Evolutionary conservation across 352 stramenopile species (phyloP), one percentile per base, ranked within the genome.

Genomic region (Phytophthora vignae): DNA sequence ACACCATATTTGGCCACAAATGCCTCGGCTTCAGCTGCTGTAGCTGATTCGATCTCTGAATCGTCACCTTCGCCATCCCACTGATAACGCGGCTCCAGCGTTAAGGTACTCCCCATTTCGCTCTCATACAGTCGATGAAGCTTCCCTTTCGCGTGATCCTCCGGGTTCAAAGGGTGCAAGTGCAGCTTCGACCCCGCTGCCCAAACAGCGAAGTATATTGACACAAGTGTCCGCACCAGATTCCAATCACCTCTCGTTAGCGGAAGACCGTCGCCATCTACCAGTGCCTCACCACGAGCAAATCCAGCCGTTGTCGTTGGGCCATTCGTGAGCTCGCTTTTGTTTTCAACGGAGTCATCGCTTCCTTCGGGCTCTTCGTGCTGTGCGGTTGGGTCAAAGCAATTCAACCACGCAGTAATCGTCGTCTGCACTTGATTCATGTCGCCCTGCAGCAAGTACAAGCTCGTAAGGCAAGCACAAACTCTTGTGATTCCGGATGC

Each of bases 171-270:
- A 55, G 83, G 78, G n/a, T 84, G 86, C 29, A 94, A 61, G 38
- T 83, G 73, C 3, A 95, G 52, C 17, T 77, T 82, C 4, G 64
- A 59, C 33, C 88, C 87, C 53, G 79, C 84, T 31, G 85, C 78
- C 21, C 77, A 89, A 44, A 92, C 82, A 0, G 87, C 77, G 49
- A 96, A 96, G 63, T 93, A 96, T 14, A 89, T 85, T 4, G 88
- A 91, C 22, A 96, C 83, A 40, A 96, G 77, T 14, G 87, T 79
- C 0, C 90, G 87, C 31, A 96, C 90, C 15, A 96, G 62, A 17
- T 89, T 91, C 90, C 90, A 96, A 46, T 96, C 90, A 46, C 80
- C 86, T 50, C 90, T 78, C 3, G 88, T 96, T 25, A 96, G 76
- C 2, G 90, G 90, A 44, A 96, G 68, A 0, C 85, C 83, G 63